Base-by-base conservation (phyloP, 116 monocot species). In the Phalaenopsis hybrid region DNA sequence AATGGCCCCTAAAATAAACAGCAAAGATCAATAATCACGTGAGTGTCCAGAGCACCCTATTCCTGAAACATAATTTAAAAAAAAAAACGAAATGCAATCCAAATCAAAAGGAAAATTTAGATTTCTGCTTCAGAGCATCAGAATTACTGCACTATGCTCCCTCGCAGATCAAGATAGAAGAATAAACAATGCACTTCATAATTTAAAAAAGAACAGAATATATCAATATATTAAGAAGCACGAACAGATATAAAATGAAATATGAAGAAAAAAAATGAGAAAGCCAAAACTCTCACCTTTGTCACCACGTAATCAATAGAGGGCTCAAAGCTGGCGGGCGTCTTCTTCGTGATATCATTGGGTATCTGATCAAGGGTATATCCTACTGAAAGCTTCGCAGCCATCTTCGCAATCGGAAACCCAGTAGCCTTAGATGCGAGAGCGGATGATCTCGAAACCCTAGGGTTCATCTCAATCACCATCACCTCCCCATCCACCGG, bases 381-480 rank as follows among this genome's bases (percentile, higher is more conserved):
- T 0, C 98, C 98, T 20, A 99, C 91, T 0, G 98, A 95, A 15
- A 99, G 81, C 85, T 92, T 99, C 25, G 98, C 98, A 45, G 98
- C 98, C 86, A 99, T 99, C 82, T 99, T 99, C 0, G 98, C 98
- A 88, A 99, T 99, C 0, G 98, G 98, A 72, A 99, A 99, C 2
- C 98, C 98, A 31, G 98, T 99, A 5, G 98, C 98, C 82, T 99
- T 99, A 0, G 95, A 95, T 6, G 98, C 99, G 49, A 99, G 84
- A 37, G 99, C 99, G 0, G 99, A 99, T 0, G 99, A 99, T 76
- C 99, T 86, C 0, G 99, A 99, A 8, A 99, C 99, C 82, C 99
- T 92, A 0, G 99, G 99, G 52, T 99, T 99, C 99, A 99, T 99
- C 86, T 99, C 99, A 68, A 99, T 99, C 12, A 99, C 90, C 95